Conservation (phyloP, 352 stramenopile species). For the Blastocystis sp. region DNA sequence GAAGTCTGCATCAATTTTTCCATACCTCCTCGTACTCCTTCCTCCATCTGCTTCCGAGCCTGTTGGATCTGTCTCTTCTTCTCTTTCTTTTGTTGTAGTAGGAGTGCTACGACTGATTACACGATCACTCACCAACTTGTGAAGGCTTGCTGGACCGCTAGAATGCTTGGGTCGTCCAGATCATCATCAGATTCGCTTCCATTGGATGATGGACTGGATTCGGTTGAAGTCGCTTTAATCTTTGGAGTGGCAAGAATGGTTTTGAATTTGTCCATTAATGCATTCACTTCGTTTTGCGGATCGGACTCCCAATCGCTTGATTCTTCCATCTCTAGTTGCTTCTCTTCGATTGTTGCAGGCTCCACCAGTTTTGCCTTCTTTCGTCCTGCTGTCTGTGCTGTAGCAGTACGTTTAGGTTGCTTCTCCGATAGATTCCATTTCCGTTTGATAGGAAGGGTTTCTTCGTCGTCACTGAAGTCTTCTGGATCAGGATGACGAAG, state of each 20-base stretch:
- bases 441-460: neutral
- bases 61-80: conserved; percentile 38
- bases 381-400: neutral
- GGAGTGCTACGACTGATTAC: neutral
- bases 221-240: neutral
- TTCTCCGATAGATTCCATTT: too few relatives aligned
- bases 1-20: neutral
- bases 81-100: conserved; percentile 54
- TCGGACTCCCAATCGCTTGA: neutral
- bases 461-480: neutral
- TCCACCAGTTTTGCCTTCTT: neutral
- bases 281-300: neutral
- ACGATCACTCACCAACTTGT: neutral
- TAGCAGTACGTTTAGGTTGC: neutral
- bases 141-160: conserved; percentile 25
- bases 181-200: conserved; percentile 13
- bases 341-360: neutral
- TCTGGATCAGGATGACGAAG: neutral
- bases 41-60: neutral
- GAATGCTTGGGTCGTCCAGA: conserved; percentile 3
- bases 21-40: neutral
- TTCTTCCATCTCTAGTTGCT: neutral
- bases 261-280: conserved; percentile 18
- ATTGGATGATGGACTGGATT: neutral
- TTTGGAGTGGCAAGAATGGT: neutral